These are phyloP conservation scores for Trichoderma sp. DNA, from an alignment of 2,329 filamentous ascomycete species.

Conservation along the genomic window DNA sequence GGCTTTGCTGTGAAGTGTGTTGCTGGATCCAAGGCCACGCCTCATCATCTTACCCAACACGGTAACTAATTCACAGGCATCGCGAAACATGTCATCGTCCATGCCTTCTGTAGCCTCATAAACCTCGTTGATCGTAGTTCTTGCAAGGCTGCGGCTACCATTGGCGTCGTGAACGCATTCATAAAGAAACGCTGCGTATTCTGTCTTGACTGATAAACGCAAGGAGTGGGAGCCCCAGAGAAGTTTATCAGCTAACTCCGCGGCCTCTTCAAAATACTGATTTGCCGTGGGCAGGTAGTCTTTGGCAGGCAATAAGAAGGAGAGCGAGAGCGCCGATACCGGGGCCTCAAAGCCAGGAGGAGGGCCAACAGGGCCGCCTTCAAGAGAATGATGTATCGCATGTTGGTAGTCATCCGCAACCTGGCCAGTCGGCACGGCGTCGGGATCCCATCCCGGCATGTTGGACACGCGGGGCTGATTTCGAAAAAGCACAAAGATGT, in stretches of 20 bases:
- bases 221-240: slow-evolving; percentile 88
- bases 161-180: slow-evolving; percentile 85
- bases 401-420: slow-evolving; percentile 46
- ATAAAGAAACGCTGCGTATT: slow-evolving; percentile 90
- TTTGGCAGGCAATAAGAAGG: slow-evolving; percentile 74
- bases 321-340: slow-evolving; percentile 48
- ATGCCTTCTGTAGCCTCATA: slow-evolving; percentile 89
- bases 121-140: slow-evolving; percentile 81
- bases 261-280: slow-evolving; percentile 75
- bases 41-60: slow-evolving; percentile 87
- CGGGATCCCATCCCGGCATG: slow-evolving; percentile 52
- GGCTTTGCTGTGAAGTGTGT: slow-evolving; percentile 34
- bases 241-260: slow-evolving; percentile 67
- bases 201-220: slow-evolving; percentile 83
- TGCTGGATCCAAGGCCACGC: slow-evolving; percentile 54
- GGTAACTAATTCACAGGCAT: slow-evolving; percentile 83
- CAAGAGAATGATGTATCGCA: slow-evolving; percentile 42
- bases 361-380: slow-evolving; percentile 57
- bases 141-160: slow-evolving; percentile 71
- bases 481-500: slow-evolving; percentile 95
- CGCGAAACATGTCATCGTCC: slow-evolving; percentile 92
- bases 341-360: slow-evolving; percentile 53
- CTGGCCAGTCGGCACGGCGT: slow-evolving; percentile 40
- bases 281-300: slow-evolving; percentile 83
- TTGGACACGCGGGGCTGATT: slow-evolving; percentile 77